These are phyloP conservation scores for Gracilaria domingensis DNA, from an alignment of 23 red algal genomes.

Conservation along the genomic window DNA sequence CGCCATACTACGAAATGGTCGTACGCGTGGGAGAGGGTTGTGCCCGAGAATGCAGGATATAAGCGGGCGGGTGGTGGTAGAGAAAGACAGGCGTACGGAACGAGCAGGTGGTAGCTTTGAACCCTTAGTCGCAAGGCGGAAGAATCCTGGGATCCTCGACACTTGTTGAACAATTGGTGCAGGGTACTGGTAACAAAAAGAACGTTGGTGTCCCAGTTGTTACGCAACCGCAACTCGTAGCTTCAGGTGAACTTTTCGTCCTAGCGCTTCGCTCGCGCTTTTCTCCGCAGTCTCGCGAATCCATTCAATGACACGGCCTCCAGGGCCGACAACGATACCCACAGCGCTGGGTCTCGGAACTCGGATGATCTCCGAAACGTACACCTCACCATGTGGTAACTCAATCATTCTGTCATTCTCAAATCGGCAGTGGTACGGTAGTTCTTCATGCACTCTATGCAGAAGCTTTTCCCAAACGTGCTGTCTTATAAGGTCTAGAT, in stretches of 20 bases:
- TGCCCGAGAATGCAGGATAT: no score
- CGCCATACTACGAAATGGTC: no score
- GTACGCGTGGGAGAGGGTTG: no score
- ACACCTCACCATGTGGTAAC: constrained; percentile 65
- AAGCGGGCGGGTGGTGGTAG: no score
- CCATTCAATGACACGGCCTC: constrained; percentile 64
- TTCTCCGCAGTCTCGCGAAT: constrained; percentile 62
- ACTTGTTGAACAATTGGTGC: no score
- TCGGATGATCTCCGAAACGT: constrained; percentile 70
- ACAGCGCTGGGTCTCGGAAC: constrained; percentile 49
- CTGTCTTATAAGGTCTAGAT: constrained; percentile 66
- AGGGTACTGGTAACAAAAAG: no score
- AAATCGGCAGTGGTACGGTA: constrained; percentile 73
- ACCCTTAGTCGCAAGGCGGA: no score
- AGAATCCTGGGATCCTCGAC: no score
- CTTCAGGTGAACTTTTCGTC: constrained; percentile 62
- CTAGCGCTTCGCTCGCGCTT: constrained; percentile 45
- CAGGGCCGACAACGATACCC: constrained; percentile 73
- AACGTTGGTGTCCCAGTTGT: neutral
- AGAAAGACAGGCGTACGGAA: no score
- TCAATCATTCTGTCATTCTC: constrained; percentile 66
- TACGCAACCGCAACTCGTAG: constrained; percentile 48
- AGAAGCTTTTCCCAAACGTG: constrained; percentile 82
- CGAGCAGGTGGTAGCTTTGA: no score
- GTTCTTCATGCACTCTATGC: constrained; percentile 80